Base-by-base conservation (phyloP, 345 rosid species). In the Mercurialis annua region DNA sequence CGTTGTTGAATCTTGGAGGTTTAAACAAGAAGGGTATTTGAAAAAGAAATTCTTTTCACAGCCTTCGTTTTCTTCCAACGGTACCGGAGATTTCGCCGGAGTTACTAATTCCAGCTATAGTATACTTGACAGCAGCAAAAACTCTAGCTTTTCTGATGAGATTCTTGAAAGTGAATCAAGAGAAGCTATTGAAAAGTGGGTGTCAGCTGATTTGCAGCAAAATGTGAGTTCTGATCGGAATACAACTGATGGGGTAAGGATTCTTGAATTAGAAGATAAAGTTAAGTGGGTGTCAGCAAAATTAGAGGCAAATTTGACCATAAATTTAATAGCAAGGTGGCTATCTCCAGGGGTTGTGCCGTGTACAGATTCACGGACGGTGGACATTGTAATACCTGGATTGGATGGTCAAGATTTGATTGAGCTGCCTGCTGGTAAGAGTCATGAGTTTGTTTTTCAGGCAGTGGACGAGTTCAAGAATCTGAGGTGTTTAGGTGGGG, bases 401-500 rank as follows among this genome's bases (percentile, higher is more conserved):
- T 33, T 91, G 51, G 98, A 94, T 49, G 91, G 85, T 17, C 34
- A 23, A 60, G 82, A 78, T 71, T 50, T 26, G 54, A 48, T 84
- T 23, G 89, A 84, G 72, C 30, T 94, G 75, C 56, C 88, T 12
- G 81, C 90, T 17, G 97, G 96, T 0, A 84, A 81, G 67, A 69
- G 79, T 66, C 90, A 91, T 17, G 90, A 87, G 38, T 85, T 91
- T 64, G 49, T 26, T 34, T 87, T 94, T 49, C 85, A 80, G 63
- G 92, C 96, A 0, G 40, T 86, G 57, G 93, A 87, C 65, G 89
- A 77, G 21, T 79, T 88, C 0, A 73, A 81, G 20, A 77, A 71
- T 40, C 78, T 65, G 0, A 83, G 82, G 0, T 94, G 99, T 76
- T 59, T 54, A 10, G 99, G 98, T 7, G 98, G 99, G 6, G 99